Evolutionary conservation across 306 rosid genomes (phyloP), one percentile per base, ranked within the genome.

Genomic region (Trifolium repens): DNA sequence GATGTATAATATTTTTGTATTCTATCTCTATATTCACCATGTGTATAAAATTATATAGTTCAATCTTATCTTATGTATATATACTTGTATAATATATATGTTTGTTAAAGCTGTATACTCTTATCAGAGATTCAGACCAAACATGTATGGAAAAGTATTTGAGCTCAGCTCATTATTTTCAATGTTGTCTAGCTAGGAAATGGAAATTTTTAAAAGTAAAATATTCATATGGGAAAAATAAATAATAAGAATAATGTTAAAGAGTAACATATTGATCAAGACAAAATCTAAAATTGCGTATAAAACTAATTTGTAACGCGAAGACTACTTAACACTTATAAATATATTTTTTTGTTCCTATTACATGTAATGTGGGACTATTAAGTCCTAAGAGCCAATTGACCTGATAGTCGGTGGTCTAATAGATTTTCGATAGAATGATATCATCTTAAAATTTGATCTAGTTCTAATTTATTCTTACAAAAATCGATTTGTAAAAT

Each of bases 71-170:
- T 59, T 74, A 22, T 70, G 30, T 70, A 26, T 58, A 50, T 50
- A 12, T 46, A 5, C 22, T 19, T 19, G 1, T 54, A 17, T 17
- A n/a, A 50, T 50, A 1, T 50, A 1, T 39, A 39, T 39, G 50
- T 44, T 44, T 44, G 15, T 0, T 50, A 77, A 77, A 77, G 78
- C 69, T 80, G 79, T 67, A 40, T 46, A 82, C 68, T 80, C 70
- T 66, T 65, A 30, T 66, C 75, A 52, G 72, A 74, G 46, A 53
- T 67, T 67, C 62, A 37, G 72, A 70, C 71, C 80, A 81, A 80
- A 63, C 82, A 53, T 60, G 32, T 72, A 35, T 30, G 77, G 37
- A 52, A 82, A 77, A 83, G 68, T 82, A 44, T 73, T 77, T 69
- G 52, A 50, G 50, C 68, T 73, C 8, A 57, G 47, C 61, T 64